phyloP scores from a whole-genome alignment of 2,329 filamentous ascomycete genomes.

The Diaporthe vexans region DNA sequence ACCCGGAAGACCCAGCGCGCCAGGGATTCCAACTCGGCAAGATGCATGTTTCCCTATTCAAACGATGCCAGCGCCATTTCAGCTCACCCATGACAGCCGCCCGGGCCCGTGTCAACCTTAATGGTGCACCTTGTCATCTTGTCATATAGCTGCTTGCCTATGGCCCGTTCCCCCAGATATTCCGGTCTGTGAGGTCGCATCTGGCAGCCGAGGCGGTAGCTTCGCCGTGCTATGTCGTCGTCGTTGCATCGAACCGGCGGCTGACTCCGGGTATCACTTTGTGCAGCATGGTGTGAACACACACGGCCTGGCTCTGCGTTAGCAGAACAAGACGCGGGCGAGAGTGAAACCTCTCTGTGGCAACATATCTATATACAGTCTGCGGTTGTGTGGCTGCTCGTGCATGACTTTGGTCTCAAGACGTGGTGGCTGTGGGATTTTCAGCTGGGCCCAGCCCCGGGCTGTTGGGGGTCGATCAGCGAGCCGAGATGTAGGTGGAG shows the following conservation, averaged over 20 bases:
- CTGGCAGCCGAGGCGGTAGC: constrained; percentile 21
- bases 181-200: constrained; percentile 30
- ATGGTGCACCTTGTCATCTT: constrained; percentile 32
- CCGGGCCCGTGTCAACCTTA: constrained; percentile 29
- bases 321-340: neutral
- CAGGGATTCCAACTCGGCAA: constrained; percentile 20
- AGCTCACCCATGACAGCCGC: constrained; percentile 27
- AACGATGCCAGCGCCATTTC: constrained; percentile 18
- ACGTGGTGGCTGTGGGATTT: constrained; percentile 33
- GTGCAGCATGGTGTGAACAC: constrained; percentile 6
- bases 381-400: constrained; percentile 23
- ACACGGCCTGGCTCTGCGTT: constrained; percentile 1
- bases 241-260: constrained; percentile 14
- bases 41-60: constrained; percentile 27
- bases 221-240: constrained; percentile 22
- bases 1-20: neutral
- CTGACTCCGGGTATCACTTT: constrained; percentile 12
- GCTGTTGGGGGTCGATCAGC: constrained; percentile 28
- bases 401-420: constrained; percentile 33
- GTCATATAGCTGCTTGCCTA: constrained; percentile 1
- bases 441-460: constrained; percentile 37
- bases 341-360: constrained; percentile 23
- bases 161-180: constrained; percentile 16
- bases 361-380: constrained; percentile 27
- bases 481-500: constrained; percentile 23